Evolutionary conservation across 2,329 filamentous ascomycete species (phyloP).

Genomic region (Didymellaceae sp.): DNA sequence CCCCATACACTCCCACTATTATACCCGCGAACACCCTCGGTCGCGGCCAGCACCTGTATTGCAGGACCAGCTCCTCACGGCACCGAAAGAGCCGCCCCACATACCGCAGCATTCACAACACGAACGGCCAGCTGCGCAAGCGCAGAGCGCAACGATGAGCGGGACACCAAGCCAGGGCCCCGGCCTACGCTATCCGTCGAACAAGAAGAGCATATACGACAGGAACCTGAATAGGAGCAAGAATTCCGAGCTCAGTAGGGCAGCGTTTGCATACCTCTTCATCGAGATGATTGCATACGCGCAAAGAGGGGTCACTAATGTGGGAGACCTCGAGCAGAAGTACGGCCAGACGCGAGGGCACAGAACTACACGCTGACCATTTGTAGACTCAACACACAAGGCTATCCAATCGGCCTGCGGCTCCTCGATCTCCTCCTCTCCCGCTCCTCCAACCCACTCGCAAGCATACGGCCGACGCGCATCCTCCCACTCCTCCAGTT

Average conservation of each 20-base stretch:
- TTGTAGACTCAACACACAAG: conserved; percentile 83
- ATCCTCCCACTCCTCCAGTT: conserved; percentile 93
- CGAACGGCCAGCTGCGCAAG: conserved; percentile 10
- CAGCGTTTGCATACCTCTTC: conserved; percentile 95
- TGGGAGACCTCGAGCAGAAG: conserved; percentile 92
- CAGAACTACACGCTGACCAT: not conserved
- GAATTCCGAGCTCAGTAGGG: conserved; percentile 86
- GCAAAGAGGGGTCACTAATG: conserved; percentile 86
- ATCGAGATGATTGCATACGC: conserved; percentile 97
- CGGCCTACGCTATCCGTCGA: conserved; percentile 86
- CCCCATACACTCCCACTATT: conserved; percentile 25
- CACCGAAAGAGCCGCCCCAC: conserved; percentile 13
- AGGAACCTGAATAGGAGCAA: conserved; percentile 89
- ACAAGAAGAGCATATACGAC: conserved; percentile 98
- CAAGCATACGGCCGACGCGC: conserved; percentile 74
- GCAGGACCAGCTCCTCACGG: conserved; percentile 13
- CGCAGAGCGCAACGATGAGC: conserved; percentile 33
- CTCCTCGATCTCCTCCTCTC: conserved; percentile 93
- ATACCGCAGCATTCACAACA: conserved; percentile 12
- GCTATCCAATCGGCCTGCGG: conserved; percentile 91
- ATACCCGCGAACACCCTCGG: conserved; percentile 19
- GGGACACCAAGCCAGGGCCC: conserved; percentile 31
- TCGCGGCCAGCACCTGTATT: conserved; percentile 3
- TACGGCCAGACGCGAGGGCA: no score
- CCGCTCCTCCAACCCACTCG: conserved; percentile 58